These are phyloP conservation scores for Lentinula aciculospora DNA, from an alignment of 768 basidiomycete species.

Conservation along the genomic window DNA sequence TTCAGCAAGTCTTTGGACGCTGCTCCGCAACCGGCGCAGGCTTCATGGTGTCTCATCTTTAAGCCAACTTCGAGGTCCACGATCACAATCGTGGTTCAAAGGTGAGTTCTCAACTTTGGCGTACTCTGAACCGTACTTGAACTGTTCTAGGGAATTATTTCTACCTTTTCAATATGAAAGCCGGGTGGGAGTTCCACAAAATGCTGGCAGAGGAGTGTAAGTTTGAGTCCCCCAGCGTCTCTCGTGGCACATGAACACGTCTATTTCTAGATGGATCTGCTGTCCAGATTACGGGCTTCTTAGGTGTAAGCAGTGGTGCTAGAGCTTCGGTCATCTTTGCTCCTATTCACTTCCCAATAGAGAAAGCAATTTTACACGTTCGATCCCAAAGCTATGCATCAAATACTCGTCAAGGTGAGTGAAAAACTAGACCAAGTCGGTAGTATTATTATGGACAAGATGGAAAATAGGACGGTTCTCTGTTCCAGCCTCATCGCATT, in stretches of 20 bases:
- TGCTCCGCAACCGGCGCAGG: background rate
- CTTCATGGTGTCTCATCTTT: background rate
- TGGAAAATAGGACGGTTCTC: background rate
- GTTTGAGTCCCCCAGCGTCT: background rate
- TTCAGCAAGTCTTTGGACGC: background rate
- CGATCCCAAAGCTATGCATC: conserved; percentile 6
- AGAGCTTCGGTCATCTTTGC: background rate
- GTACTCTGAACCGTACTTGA: background rate
- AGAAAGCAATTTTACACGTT: conserved; percentile 3
- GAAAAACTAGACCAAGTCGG: too few relatives aligned
- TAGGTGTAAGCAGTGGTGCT: background rate
- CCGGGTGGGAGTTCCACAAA: conserved; percentile 6
- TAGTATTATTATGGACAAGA: too few relatives aligned
- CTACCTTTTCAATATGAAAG: background rate
- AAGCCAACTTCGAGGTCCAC: background rate
- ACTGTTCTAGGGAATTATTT: background rate
- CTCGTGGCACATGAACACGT: background rate
- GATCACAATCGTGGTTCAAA: background rate
- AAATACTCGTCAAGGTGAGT: conserved; percentile 1
- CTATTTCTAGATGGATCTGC: background rate
- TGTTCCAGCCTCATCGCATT: background rate
- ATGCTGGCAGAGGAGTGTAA: background rate
- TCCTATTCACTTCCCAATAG: background rate
- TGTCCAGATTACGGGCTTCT: background rate
- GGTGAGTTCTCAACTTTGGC: background rate